These are phyloP conservation scores for Huiozyma sinensis DNA, from an alignment of 805 yeast genomes.

Conservation along the genomic window DNA sequence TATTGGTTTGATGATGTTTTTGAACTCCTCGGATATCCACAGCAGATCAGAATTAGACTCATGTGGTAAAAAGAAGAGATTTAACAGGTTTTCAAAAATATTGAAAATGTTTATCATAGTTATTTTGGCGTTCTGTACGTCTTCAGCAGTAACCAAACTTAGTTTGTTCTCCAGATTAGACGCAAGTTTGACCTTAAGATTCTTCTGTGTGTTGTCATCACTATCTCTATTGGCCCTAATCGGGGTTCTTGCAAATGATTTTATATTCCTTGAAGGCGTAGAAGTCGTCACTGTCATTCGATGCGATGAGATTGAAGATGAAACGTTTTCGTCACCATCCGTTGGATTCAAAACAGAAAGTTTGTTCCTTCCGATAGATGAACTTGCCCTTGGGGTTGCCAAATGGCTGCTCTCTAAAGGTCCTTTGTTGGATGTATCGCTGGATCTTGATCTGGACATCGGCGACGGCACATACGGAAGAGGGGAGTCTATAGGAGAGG, in stretches of 20 bases:
- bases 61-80: conserved; percentile 18
- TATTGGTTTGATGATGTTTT: conserved; percentile 29
- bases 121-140: conserved; percentile 15
- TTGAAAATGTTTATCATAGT: conserved; percentile 24
- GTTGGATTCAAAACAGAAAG: conserved; percentile 1
- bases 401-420: not conserved
- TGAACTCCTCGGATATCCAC: conserved; percentile 19
- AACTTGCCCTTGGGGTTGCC: conserved; percentile 5
- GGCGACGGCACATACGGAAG: not conserved
- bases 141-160: not conserved
- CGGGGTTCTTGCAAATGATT: conserved; percentile 1
- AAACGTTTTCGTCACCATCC: conserved; percentile 1
- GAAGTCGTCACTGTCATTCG: conserved; percentile 8
- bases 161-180: not conserved
- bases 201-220: not conserved
- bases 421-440: not conserved
- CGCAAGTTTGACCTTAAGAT: not conserved
- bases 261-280: conserved; percentile 8
- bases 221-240: not conserved
- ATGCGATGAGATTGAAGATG: conserved; percentile 6
- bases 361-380: conserved; percentile 2
- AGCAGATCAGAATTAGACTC: conserved; percentile 8
- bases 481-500: conserved; percentile 1
- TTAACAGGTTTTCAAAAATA: conserved; percentile 21
- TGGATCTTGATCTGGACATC: conserved; percentile 7